These are phyloP conservation scores for Leccinum huronense DNA, from an alignment of 1,284 basidiomycete species.

Conservation along the genomic window DNA sequence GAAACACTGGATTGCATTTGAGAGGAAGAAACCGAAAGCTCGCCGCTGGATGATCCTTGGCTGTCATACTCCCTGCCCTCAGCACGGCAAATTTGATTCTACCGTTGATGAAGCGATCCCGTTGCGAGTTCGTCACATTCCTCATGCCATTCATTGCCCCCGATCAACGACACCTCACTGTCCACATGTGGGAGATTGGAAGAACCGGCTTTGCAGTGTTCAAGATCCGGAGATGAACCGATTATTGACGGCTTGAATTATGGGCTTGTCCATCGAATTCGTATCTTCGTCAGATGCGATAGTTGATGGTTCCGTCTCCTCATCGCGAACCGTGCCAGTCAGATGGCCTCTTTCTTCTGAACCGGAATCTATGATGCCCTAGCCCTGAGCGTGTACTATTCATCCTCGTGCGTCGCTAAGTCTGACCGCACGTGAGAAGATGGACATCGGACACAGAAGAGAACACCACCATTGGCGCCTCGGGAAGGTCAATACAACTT, in stretches of 20 bases:
- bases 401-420: conserved; percentile 9
- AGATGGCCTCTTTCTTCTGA: conserved; percentile 8
- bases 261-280: conserved; percentile 3
- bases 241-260: conserved; percentile 25
- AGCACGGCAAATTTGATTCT: conserved; percentile 14
- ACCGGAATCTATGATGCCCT: conserved; percentile 11
- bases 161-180: conserved; percentile 49
- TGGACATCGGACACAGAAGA: background rate
- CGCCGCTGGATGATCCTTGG: too few relatives aligned
- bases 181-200: conserved; percentile 41
- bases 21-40: too few relatives aligned
- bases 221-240: conserved; percentile 39
- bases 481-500: background rate
- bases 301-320: conserved; percentile 16
- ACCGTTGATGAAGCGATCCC: conserved; percentile 49
- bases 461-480: conserved; percentile 20
- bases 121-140: conserved; percentile 46
- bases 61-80: conserved; percentile 3
- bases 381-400: conserved; percentile 21
- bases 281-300: conserved; percentile 20
- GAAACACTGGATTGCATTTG: too few relatives aligned
- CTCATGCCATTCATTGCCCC: conserved; percentile 42
- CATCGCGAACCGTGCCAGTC: background rate
- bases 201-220: conserved; percentile 18
- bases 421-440: conserved; percentile 19